Conservation (phyloP, 495 filamentous ascomycete genomes). For the Podospora australis region DNA sequence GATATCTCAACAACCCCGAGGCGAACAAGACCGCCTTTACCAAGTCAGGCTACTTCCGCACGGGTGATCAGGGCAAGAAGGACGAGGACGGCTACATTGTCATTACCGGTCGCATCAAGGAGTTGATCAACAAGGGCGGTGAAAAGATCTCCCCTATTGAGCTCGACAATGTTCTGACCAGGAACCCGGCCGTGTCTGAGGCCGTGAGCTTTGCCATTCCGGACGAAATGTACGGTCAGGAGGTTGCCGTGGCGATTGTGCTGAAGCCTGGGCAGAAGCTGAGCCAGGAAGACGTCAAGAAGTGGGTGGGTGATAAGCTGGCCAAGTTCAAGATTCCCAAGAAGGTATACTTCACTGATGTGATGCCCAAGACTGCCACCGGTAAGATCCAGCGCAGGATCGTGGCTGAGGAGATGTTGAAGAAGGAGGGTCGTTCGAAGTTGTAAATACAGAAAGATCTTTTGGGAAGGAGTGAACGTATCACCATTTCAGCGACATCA, state of each 20-base stretch:
- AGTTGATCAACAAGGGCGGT: conserved; percentile 77
- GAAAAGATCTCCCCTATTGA: conserved; percentile 83
- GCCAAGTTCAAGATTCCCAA: conserved; percentile 84
- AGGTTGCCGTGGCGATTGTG: conserved; percentile 71
- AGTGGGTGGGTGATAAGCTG: conserved; percentile 58
- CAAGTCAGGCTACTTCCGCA: conserved; percentile 65
- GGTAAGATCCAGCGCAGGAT: conserved; percentile 78
- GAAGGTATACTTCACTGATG: conserved; percentile 69
- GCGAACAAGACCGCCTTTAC: conserved; percentile 65
- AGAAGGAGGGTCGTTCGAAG: conserved; percentile 41
- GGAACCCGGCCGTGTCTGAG: conserved; percentile 63
- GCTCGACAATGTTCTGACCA: conserved; percentile 67
- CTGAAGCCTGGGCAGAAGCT: conserved; percentile 54
- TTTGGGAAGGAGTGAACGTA: too few relatives aligned
- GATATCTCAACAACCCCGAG: conserved; percentile 72
- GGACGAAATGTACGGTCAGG: conserved; percentile 74
- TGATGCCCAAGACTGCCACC: conserved; percentile 86
- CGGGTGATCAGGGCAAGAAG: conserved; percentile 73
- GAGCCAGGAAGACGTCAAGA: conserved; percentile 52
- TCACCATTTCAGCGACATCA: too few relatives aligned
- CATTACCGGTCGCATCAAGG: conserved; percentile 77
- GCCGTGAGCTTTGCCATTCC: conserved; percentile 75
- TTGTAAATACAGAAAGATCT: conserved; percentile 25
- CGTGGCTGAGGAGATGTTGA: conserved; percentile 73
- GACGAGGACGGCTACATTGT: conserved; percentile 69